A percentile compares a stretch with the other conserved stretches of the same genome.
Conservation (phyloP, 495 filamentous ascomycete species). For the Tricharina praecox region DNA sequence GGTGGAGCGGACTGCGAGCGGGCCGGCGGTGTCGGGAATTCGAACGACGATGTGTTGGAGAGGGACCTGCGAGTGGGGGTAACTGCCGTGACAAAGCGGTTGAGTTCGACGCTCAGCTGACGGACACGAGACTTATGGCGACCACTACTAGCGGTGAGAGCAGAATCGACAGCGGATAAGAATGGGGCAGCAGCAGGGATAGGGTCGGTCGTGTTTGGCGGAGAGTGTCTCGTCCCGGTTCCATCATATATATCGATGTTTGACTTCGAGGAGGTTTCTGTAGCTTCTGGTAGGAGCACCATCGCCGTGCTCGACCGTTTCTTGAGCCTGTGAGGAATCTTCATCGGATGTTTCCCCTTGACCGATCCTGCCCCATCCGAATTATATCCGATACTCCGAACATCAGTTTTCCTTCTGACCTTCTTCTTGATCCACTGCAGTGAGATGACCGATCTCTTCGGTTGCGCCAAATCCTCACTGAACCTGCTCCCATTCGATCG, state of each 20-base stretch:
- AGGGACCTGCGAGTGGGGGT: not conserved
- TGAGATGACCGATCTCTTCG: not conserved
- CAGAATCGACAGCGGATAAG: not conserved
- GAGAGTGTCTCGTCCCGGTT: not conserved
- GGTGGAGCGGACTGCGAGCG: not conserved
- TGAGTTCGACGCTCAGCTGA: not conserved
- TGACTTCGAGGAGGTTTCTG: not conserved
- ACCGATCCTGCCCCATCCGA: not conserved
- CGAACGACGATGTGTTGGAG: too few species aligned
- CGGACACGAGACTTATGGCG: not conserved
- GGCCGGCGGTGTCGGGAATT: too few species aligned
- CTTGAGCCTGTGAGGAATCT: not conserved
- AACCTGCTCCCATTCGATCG: not conserved
- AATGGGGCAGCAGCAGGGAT: not conserved
- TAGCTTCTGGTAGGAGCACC: not conserved
- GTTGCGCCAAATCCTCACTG: not conserved
- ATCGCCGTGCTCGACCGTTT: conserved; percentile 1
- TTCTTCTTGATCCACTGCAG: not conserved
- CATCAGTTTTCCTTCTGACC: not conserved
- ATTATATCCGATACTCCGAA: not conserved
- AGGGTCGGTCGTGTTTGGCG: not conserved
- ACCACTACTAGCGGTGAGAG: not conserved
- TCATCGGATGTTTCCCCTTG: not conserved
- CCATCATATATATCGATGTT: not conserved
- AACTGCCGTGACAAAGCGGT: not conserved